A percentile compares a stretch with the other conserved stretches of the same genome.
These are phyloP conservation scores for Lactarius psammicola DNA, from an alignment of 768 basidiomycete species.

Conservation along the genomic window DNA sequence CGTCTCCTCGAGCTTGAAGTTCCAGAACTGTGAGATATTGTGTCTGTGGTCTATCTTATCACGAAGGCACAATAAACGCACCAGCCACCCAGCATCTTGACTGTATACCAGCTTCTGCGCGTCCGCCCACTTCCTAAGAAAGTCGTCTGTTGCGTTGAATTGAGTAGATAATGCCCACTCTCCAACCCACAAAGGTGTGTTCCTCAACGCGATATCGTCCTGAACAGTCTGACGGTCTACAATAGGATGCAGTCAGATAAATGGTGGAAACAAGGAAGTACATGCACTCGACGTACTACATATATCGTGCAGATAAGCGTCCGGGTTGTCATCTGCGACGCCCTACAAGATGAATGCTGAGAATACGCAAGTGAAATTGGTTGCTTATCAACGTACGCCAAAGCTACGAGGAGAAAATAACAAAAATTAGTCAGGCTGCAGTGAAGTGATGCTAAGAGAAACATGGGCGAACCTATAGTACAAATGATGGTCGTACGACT, in stretches of 20 bases:
- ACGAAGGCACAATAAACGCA: conserved; percentile 37
- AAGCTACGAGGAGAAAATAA: conserved; percentile 40
- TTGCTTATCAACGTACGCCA: conserved; percentile 44
- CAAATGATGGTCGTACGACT: conserved; percentile 75
- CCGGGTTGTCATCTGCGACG: conserved; percentile 61
- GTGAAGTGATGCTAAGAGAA: background rate
- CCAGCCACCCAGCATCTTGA: conserved; percentile 64
- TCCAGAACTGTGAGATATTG: conserved; percentile 53
- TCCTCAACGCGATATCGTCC: conserved; percentile 42
- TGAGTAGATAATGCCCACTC: conserved; percentile 66
- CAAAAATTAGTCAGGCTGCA: background rate
- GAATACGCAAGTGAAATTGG: background rate
- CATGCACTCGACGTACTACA: conserved; percentile 55
- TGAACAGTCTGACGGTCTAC: conserved; percentile 61
- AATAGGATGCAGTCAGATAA: background rate
- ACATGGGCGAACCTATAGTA: conserved; percentile 60
- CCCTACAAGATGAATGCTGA: conserved; percentile 44
- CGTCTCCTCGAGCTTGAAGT: conserved; percentile 69
- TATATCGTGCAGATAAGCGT: conserved; percentile 62
- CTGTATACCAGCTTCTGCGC: conserved; percentile 68
- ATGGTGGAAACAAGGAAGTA: background rate
- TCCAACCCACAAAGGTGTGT: conserved; percentile 54
- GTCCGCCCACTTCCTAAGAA: conserved; percentile 68
- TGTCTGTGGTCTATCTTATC: background rate
- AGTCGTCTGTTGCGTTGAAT: conserved; percentile 59